phyloP scores from a whole-genome alignment of 805 yeast species.

The Ogataea kodamae region DNA sequence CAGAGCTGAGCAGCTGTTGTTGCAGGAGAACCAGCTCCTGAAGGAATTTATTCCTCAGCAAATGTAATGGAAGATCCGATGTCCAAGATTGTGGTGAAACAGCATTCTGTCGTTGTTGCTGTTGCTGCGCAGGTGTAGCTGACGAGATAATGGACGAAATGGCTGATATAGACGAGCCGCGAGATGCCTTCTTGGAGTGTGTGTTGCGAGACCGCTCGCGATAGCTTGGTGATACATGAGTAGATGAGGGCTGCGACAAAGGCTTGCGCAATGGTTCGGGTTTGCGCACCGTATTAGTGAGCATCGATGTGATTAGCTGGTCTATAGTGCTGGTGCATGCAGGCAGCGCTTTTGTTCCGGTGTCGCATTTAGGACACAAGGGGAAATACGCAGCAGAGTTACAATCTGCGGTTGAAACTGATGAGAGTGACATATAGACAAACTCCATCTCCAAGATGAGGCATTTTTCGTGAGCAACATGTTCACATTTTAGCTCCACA shows the following conservation, averaged over 20 bases:
- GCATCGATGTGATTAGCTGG: conserved; percentile 19
- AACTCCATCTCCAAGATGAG: conserved; percentile 39
- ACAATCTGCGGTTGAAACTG: conserved; percentile 3
- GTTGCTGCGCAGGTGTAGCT: conserved; percentile 21
- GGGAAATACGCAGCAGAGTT: conserved; percentile 23
- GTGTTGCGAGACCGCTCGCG: conserved; percentile 3
- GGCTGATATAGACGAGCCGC: conserved; percentile 35
- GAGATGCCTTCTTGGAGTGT: conserved; percentile 30
- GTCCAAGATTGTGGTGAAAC: conserved; percentile 14
- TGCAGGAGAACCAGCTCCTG: conserved; percentile 23
- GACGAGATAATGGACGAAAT: conserved; percentile 34
- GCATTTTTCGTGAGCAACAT: conserved; percentile 58
- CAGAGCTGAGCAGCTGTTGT: conserved; percentile 4
- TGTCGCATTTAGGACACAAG: conserved; percentile 23
- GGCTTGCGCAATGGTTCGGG: conserved; percentile 10
- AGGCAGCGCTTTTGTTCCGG: conserved; percentile 24
- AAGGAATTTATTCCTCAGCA: conserved; percentile 21
- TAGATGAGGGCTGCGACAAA: conserved; percentile 6
- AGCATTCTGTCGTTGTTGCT: conserved; percentile 2
- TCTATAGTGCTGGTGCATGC: conserved; percentile 16
- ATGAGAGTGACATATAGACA: conserved; percentile 8
- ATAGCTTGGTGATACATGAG: conserved; percentile 4
- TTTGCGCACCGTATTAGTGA: conserved; percentile 11
- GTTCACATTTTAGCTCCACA: conserved; percentile 51
- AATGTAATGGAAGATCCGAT: conserved; percentile 12